Conservation (phyloP, 768 basidiomycete genomes). For the Gelatoporia subvermispora region DNA sequence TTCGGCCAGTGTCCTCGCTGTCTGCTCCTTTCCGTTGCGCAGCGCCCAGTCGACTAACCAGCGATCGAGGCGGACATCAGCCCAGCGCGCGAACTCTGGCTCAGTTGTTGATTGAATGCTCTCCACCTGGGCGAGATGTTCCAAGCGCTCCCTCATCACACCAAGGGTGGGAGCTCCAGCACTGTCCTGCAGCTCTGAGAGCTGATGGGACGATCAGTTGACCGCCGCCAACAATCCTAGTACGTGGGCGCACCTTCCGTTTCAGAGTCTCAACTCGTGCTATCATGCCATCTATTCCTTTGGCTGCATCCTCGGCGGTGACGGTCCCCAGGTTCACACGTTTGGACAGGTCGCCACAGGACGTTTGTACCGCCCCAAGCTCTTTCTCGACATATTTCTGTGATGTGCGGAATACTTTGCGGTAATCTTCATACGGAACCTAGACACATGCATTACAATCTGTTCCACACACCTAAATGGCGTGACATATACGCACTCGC, state of each 20-base stretch:
- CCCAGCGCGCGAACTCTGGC: constrained; percentile 69
- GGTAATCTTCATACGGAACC: constrained; percentile 89
- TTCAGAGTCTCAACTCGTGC: constrained; percentile 73
- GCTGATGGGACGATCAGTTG: constrained; percentile 25
- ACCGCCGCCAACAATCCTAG: background rate
- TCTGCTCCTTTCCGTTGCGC: constrained; percentile 69
- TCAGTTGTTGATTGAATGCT: constrained; percentile 44
- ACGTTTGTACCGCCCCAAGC: constrained; percentile 51
- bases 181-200: constrained; percentile 45
- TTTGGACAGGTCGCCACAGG: constrained; percentile 56
- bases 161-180: constrained; percentile 55
- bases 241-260: constrained; percentile 63
- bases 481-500: constrained; percentile 40
- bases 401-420: constrained; percentile 79
- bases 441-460: constrained; percentile 24
- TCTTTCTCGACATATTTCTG: constrained; percentile 84
- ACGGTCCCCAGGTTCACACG: constrained; percentile 34
- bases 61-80: constrained; percentile 73
- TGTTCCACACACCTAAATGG: background rate
- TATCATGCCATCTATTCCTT: constrained; percentile 72
- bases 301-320: constrained; percentile 36
- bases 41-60: constrained; percentile 95
- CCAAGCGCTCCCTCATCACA: constrained; percentile 69
- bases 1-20: constrained; percentile 71
- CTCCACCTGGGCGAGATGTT: constrained; percentile 66